A percentile compares a stretch with the other conserved stretches of the same genome.
Conservation (phyloP, 73 alveolate genomes). For the Blepharisma stoltei region DNA sequence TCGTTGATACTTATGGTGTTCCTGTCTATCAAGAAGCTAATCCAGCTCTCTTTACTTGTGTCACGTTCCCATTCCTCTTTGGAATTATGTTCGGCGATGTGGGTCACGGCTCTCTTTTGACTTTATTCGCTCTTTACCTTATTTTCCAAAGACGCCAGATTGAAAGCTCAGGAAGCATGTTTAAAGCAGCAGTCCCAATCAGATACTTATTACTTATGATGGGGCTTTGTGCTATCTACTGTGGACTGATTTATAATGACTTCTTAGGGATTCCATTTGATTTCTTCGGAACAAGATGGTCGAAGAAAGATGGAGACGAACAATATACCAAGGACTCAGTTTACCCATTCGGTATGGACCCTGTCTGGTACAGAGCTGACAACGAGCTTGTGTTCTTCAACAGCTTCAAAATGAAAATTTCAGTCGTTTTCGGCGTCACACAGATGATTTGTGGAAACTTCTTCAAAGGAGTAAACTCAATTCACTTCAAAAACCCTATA, state of each 20-base stretch:
- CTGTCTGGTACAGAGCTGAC: conserved; percentile 86
- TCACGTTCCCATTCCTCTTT: conserved; percentile 95
- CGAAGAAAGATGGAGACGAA: conserved; percentile 42
- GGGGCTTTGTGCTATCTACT: conserved; percentile 91
- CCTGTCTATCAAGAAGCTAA: conserved; percentile 97
- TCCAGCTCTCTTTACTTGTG: conserved; percentile 91
- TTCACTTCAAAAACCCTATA: conserved; percentile 72
- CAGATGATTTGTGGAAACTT: conserved; percentile 94
- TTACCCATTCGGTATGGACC: conserved; percentile 96
- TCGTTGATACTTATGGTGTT: conserved; percentile 95
- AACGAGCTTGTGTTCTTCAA: conserved; percentile 90
- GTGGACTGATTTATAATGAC: conserved; percentile 96
- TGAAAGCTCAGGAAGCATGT: conserved; percentile 44
- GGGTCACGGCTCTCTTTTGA: conserved; percentile 93
- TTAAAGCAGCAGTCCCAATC: conserved; percentile 54
- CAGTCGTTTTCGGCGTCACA: conserved; percentile 93
- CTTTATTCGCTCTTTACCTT: conserved; percentile 64
- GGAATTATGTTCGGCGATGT: conserved; percentile 99
- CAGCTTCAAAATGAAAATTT: conserved; percentile 94
- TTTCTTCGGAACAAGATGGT: conserved; percentile 81
- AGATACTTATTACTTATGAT: conserved; percentile 82
- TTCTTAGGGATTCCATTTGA: conserved; percentile 88
- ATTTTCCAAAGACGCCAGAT: conserved; percentile 61
- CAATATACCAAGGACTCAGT: conserved; percentile 44
- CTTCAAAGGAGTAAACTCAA: conserved; percentile 84